These are phyloP conservation scores for Neoarthrinium moseri DNA, from an alignment of 2,329 filamentous ascomycete genomes.

Conservation along the genomic window DNA sequence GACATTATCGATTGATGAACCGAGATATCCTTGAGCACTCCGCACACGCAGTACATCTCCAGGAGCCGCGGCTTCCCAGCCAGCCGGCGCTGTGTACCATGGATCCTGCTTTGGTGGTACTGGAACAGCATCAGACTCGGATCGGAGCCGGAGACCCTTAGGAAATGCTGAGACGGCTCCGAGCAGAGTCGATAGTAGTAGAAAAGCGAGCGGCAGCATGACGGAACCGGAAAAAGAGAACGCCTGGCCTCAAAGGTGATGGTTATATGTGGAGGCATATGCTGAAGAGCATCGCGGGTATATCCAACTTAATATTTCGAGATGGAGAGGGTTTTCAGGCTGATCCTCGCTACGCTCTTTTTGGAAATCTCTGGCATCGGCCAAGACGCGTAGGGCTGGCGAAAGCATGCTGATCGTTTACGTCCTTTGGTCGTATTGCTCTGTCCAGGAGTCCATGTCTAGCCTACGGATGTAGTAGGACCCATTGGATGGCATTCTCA, in stretches of 20 bases:
- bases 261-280: background rate
- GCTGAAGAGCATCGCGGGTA: conserved; percentile 1
- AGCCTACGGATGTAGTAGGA: background rate
- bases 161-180: background rate
- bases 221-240: background rate
- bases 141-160: background rate
- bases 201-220: background rate
- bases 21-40: conserved; percentile 13
- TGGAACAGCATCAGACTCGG: background rate
- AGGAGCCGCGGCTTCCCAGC: conserved; percentile 17
- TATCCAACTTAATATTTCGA: too few species aligned
- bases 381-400: too few species aligned
- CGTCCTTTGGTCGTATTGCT: too few species aligned
- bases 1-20: conserved; percentile 8
- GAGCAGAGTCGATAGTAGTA: background rate
- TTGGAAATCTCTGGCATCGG: too few species aligned
- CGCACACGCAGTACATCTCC: conserved; percentile 14
- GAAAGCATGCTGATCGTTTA: too few species aligned
- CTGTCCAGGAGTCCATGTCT: background rate
- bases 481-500: background rate
- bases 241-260: too few species aligned
- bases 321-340: too few species aligned
- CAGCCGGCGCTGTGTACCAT: conserved; percentile 30
- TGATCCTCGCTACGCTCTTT: too few species aligned
- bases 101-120: conserved; percentile 33